These are phyloP conservation scores for Cryptosporidium parvum DNA, from an alignment of 169 alveolate genomes.

Conservation along the genomic window DNA sequence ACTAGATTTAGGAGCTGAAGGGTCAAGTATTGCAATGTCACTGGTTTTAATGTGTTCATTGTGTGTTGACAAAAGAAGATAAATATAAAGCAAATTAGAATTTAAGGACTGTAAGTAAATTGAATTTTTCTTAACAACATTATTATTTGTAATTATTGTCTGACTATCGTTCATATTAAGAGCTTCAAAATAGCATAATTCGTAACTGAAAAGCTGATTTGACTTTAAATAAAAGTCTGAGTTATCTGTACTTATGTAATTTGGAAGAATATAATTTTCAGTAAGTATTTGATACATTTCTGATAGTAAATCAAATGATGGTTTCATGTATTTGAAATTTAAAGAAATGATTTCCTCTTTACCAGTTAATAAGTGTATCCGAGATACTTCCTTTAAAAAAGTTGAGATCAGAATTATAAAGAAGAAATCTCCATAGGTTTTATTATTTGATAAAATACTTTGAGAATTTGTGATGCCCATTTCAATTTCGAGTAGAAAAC, in stretches of 20 bases:
- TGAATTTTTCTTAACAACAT: constrained; percentile 22
- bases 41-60: not conserved
- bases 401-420: constrained; percentile 23
- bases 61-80: not conserved
- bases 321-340: not conserved
- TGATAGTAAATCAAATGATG: not conserved
- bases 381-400: constrained; percentile 37
- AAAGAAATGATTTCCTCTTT: not conserved
- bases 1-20: not conserved
- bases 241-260: not conserved
- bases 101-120: constrained; percentile 10
- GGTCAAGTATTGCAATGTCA: not conserved
- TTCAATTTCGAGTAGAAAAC: constrained; percentile 42
- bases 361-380: not conserved
- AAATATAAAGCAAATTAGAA: constrained; percentile 8
- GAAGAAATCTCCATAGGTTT: constrained; percentile 11
- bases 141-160: not conserved
- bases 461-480: constrained; percentile 26
- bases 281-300: not conserved
- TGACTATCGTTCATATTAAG: constrained; percentile 11
- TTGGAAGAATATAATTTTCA: not conserved
- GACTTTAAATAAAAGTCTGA: not conserved
- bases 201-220: constrained; percentile 23
- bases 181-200: constrained; percentile 38
- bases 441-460: constrained; percentile 1